Evolutionary conservation across 805 yeast genomes (phyloP), one percentile per base, ranked within the genome.

Genomic region (Lachancea sp.): DNA sequence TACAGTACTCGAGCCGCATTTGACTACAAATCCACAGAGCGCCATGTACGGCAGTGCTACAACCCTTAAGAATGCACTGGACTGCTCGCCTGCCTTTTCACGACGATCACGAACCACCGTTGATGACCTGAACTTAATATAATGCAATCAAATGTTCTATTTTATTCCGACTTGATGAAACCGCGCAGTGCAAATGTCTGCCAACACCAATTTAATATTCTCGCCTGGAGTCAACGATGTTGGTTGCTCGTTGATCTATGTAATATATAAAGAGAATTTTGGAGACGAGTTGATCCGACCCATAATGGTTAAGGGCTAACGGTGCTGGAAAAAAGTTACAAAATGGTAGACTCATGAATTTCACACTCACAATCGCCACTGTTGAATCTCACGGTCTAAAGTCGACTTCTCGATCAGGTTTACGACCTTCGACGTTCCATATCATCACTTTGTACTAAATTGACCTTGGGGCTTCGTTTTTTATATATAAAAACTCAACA

Each of bases 81-180:
- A 22, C 26, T 32, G n/a, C 16, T 12, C 21, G 26, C 4, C 16
- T 18, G 12, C 8, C 11, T 32, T n/a, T 32, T 32, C 9, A 32
- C 16, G 35, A 32, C 35, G 35, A 32, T 32, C 26, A 32, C 35
- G 35, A 32, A n/a, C 35, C 26, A 11, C 26, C 26, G 35, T 22
- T 21, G 35, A 32, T 18, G 35, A 19, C 24, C 26, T n/a, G 34
- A 20, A 16, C n/a, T 16, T 29, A 28, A 8, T 15, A 28, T 28
- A 9, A 28, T 28, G 8, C 30, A 28, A 9, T 28, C 30, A 28
- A 28, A n/a, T n/a, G n/a, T n/a, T n/a, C n/a, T n/a, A n/a, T n/a
- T n/a, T n/a, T n/a, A n/a, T n/a, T n/a, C n/a, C n/a, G n/a, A n/a
- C n/a, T n/a, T n/a, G n/a, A n/a, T n/a, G n/a, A n/a, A n/a, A n/a